Conservation (phyloP, 2,329 filamentous ascomycete species). For the Epichloe sylvatica region DNA sequence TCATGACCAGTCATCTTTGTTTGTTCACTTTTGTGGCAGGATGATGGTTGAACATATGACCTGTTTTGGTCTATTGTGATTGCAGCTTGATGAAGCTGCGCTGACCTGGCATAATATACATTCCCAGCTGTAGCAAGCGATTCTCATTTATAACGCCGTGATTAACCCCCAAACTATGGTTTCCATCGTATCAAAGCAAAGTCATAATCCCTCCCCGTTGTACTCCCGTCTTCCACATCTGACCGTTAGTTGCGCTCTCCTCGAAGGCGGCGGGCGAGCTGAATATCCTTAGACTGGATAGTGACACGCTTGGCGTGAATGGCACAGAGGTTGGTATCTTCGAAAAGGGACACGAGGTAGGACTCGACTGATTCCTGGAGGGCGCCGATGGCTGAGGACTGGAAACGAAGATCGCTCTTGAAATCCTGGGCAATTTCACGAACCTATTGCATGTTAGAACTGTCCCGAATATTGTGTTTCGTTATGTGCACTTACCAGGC, state of each 20-base stretch:
- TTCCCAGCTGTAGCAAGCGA: constrained; percentile 24
- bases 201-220: constrained; percentile 24
- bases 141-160: constrained; percentile 31
- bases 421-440: constrained; percentile 95
- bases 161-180: constrained; percentile 29
- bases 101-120: constrained; percentile 28
- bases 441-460: constrained; percentile 32
- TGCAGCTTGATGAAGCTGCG: constrained; percentile 9
- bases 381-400: constrained; percentile 92
- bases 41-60: not conserved
- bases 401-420: constrained; percentile 93
- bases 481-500: constrained; percentile 46
- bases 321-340: constrained; percentile 96
- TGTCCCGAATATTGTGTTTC: not conserved
- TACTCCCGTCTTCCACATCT: not conserved
- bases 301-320: constrained; percentile 99
- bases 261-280: constrained; percentile 87
- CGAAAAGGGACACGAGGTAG: constrained; percentile 94
- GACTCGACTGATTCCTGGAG: constrained; percentile 98
- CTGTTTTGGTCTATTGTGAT: constrained; percentile 10
- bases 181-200: constrained; percentile 24
- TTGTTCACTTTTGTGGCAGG: not conserved
- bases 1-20: rapidly evolving
- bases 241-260: constrained; percentile 70
- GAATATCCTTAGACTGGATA: constrained; percentile 95